These are phyloP conservation scores for Triadica sebifera DNA, from an alignment of 345 rosid genomes.

Conservation along the genomic window DNA sequence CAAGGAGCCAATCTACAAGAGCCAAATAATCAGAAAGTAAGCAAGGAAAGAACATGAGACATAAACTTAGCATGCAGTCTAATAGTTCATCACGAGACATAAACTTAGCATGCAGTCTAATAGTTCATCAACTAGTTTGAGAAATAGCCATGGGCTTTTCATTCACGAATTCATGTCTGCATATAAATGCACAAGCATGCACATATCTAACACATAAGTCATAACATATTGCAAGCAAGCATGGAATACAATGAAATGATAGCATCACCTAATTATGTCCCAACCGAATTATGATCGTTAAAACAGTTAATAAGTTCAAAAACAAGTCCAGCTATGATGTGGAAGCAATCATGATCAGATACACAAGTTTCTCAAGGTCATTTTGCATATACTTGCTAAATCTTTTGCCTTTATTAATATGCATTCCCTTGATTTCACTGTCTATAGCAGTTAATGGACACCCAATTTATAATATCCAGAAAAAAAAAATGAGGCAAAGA, in stretches of 20 bases:
- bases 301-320: neutral
- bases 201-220: neutral
- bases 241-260: neutral
- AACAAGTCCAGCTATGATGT: neutral
- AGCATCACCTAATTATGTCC: neutral
- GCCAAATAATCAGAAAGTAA: neutral
- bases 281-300: neutral
- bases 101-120: neutral
- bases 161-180: neutral
- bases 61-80: neutral
- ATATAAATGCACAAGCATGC: neutral
- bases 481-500: neutral
- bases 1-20: slow-evolving; percentile 11
- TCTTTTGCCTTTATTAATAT: neutral
- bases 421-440: neutral
- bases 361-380: no score
- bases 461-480: neutral
- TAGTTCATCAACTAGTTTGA: neutral
- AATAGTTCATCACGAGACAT: neutral
- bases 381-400: neutral
- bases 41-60: neutral
- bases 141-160: neutral
- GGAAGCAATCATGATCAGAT: no score
- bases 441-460: neutral
- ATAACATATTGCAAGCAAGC: neutral